Percentiles rank a stretch among this genome's conserved stretches.
These are phyloP conservation scores for Rhodotorula taiwanensis DNA, from an alignment of 768 basidiomycete genomes.

Conservation along the genomic window DNA sequence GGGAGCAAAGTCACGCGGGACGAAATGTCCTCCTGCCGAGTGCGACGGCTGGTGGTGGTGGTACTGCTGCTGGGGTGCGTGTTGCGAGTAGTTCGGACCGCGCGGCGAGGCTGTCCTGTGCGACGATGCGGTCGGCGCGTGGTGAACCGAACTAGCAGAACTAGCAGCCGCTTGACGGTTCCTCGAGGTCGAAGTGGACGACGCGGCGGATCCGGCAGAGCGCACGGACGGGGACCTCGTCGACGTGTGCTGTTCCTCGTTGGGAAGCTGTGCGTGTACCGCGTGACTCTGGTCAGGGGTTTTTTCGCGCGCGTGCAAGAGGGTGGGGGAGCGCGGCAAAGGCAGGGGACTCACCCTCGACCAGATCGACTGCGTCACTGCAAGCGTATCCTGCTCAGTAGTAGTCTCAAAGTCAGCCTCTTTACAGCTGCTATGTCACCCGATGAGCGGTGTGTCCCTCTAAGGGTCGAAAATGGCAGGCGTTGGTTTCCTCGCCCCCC, in stretches of 20 bases:
- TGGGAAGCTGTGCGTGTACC: conserved; percentile 30
- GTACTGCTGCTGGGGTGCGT: background rate
- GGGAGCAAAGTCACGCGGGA: conserved; percentile 1
- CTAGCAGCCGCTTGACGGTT: too few relatives aligned
- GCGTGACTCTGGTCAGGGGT: too few relatives aligned
- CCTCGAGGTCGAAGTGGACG: background rate
- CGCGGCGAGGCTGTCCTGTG: too few relatives aligned
- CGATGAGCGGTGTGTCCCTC: too few relatives aligned
- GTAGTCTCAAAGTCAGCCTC: too few relatives aligned
- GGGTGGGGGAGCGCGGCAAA: background rate
- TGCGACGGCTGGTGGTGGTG: background rate
- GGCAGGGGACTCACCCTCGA: background rate
- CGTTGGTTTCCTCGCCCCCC: background rate
- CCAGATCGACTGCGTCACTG: conserved; percentile 20
- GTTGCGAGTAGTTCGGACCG: background rate
- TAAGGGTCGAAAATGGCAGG: too few relatives aligned
- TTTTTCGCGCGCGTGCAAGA: too few relatives aligned
- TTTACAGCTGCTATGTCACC: too few relatives aligned
- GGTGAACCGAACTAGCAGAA: too few relatives aligned
- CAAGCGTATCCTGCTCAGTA: background rate
- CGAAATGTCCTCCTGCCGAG: background rate
- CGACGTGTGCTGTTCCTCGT: conserved; percentile 6
- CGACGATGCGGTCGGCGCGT: too few relatives aligned
- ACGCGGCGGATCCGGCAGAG: background rate
- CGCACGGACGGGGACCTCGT: conserved; percentile 5